phyloP scores from a whole-genome alignment of 352 stramenopile genomes.

The Phytophthora boehmeriae region DNA sequence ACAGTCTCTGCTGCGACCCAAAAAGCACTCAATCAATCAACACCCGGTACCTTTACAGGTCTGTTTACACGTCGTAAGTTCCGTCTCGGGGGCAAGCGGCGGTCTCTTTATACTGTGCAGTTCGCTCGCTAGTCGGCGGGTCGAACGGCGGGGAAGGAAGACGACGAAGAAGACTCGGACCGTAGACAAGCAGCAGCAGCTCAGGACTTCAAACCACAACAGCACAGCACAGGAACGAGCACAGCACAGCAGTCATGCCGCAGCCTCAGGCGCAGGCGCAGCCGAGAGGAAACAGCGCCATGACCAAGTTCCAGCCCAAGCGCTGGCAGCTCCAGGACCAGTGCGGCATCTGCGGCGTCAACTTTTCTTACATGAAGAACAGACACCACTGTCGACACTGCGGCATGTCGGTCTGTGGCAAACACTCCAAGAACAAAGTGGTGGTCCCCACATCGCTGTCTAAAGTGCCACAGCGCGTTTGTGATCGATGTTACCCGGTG shows the following conservation, averaged over 20 bases:
- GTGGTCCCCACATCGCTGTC: conserved; percentile 73
- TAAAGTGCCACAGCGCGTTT: conserved; percentile 70
- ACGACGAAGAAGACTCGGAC: neutral
- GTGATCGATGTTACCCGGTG: conserved; percentile 67
- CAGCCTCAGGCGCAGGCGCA: conserved; percentile 24
- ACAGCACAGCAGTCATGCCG: conserved; percentile 30
- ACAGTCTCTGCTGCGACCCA: conserved; percentile 9
- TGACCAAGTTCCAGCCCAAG: conserved; percentile 62
- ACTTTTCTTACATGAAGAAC: conserved; percentile 66
- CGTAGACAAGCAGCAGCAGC: neutral
- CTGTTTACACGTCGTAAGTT: conserved; percentile 13
- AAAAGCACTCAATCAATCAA: neutral
- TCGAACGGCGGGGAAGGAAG: neutral
- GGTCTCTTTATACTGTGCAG: conserved; percentile 10
- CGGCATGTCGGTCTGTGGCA: conserved; percentile 73
- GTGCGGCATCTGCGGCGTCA: conserved; percentile 64
- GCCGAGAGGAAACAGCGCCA: conserved; percentile 42
- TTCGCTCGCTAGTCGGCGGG: conserved; percentile 35
- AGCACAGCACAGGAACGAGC: neutral
- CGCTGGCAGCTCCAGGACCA: conserved; percentile 62
- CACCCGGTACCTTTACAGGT: neutral
- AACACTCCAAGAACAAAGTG: conserved; percentile 72
- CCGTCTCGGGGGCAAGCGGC: conserved; percentile 19
- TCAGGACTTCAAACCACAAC: too few species aligned
- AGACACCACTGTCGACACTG: conserved; percentile 85